These are phyloP conservation scores for Tylopilus subfusipes DNA, from an alignment of 768 basidiomycete genomes.

Conservation along the genomic window DNA sequence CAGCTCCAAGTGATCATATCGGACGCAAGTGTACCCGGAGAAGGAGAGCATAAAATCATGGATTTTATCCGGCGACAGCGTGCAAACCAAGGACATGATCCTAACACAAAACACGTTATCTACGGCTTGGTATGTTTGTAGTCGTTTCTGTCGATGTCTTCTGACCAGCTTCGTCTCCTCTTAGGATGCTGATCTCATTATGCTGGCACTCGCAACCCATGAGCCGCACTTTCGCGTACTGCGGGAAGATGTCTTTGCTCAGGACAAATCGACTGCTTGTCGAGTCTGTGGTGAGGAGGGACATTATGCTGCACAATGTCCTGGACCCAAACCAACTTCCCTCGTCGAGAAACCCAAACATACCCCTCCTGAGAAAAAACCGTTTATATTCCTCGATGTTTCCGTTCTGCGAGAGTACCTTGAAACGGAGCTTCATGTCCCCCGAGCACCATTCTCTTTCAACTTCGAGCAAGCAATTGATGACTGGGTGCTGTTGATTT, in stretches of 20 bases:
- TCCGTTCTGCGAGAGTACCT: constrained; percentile 95
- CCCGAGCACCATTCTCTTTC: constrained; percentile 78
- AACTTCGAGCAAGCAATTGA: constrained; percentile 95
- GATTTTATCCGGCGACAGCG: constrained; percentile 94
- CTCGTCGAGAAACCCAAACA: constrained; percentile 41
- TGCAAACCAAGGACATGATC: constrained; percentile 82
- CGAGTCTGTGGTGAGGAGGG: constrained; percentile 93
- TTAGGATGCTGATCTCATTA: constrained; percentile 98
- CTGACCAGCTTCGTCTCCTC: constrained; percentile 10
- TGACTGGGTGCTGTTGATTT: constrained; percentile 99
- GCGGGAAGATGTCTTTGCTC: constrained; percentile 95
- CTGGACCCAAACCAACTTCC: constrained; percentile 67
- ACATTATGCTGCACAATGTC: constrained; percentile 94
- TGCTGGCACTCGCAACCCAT: constrained; percentile 96
- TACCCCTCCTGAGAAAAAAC: constrained; percentile 65
- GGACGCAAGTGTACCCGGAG: constrained; percentile 94
- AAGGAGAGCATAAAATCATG: constrained; percentile 99
- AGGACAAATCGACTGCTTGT: constrained; percentile 77
- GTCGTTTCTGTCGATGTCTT: neutral
- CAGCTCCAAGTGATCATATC: constrained; percentile 96
- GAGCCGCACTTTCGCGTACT: constrained; percentile 98
- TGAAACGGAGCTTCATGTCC: constrained; percentile 88
- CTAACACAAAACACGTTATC: constrained; percentile 95
- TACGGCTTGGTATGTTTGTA: constrained; percentile 78
- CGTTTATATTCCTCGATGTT: constrained; percentile 99